Conservation (phyloP, 2,329 filamentous ascomycete genomes). For the Colletotrichum liaoningense region DNA sequence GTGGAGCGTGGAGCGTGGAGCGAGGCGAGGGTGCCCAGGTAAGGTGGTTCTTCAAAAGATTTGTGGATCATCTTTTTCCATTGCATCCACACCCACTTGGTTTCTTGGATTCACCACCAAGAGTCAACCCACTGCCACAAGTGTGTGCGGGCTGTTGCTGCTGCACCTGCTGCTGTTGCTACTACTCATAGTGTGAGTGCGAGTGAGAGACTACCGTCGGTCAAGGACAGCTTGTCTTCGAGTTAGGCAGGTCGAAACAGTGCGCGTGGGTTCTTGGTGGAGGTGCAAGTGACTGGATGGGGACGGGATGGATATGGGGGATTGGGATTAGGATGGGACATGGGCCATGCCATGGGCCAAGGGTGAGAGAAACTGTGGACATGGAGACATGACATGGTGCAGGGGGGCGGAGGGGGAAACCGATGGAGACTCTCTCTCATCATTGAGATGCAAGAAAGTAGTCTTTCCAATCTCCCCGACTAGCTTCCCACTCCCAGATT, state of each 20-base stretch:
- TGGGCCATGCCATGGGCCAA: neutral
- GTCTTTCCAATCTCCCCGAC: neutral
- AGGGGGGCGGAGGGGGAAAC: too few relatives aligned
- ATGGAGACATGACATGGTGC: too few relatives aligned
- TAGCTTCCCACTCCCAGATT: neutral
- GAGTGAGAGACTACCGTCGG: neutral
- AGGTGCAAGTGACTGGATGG: neutral
- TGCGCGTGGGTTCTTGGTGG: constrained; percentile 2
- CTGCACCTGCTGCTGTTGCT: too few relatives aligned
- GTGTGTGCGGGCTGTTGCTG: too few relatives aligned
- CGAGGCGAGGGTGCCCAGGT: too few relatives aligned
- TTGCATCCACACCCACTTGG: neutral
- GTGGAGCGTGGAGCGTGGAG: neutral
- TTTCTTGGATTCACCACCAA: too few relatives aligned
- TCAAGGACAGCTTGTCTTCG: constrained; percentile 23
- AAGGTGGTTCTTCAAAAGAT: neutral
- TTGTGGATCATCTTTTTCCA: constrained; percentile 11
- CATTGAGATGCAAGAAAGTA: too few relatives aligned
- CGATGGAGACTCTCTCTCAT: neutral
- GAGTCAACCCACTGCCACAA: too few relatives aligned
- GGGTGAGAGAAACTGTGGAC: too few relatives aligned
- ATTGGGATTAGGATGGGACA: neutral
- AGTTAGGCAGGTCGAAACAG: constrained; percentile 30
- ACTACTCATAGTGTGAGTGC: too few relatives aligned
- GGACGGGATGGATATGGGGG: neutral